Evolutionary conservation across 306 rosid species (phyloP).

Genomic region (Acmispon strigosus): DNA sequence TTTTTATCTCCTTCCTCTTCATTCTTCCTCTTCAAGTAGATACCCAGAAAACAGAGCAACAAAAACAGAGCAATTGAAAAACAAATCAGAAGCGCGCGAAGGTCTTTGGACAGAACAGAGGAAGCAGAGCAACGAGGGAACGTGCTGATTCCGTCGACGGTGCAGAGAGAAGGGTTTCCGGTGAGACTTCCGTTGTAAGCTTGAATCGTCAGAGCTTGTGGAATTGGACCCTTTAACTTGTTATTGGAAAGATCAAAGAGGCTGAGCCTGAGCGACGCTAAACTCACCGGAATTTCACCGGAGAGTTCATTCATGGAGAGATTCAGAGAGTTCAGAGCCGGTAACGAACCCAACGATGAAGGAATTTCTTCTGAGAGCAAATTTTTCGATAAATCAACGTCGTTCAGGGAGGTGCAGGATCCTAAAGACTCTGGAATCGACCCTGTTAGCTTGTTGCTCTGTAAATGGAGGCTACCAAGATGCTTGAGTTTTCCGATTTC

Average conservation of each 20-base stretch:
- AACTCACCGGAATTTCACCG: constrained; percentile 58
- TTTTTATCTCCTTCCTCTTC: constrained; percentile 6
- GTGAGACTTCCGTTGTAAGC: constrained; percentile 84
- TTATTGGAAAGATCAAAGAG: constrained; percentile 67
- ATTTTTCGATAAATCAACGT: constrained; percentile 51
- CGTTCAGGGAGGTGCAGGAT: constrained; percentile 39
- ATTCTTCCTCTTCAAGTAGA: constrained; percentile 24
- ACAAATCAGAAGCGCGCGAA: constrained; percentile 49
- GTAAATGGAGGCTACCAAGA: constrained; percentile 47
- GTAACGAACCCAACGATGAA: constrained; percentile 55
- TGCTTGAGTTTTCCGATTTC: constrained; percentile 47
- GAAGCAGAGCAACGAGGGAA: constrained; percentile 43
- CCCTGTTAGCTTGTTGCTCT: constrained; percentile 49
- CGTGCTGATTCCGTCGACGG: constrained; percentile 18
- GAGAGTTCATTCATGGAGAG: constrained; percentile 55
- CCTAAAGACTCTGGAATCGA: constrained; percentile 60
- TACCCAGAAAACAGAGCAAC: constrained; percentile 22
- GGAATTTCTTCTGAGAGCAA: constrained; percentile 54
- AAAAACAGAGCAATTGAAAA: constrained; percentile 28
- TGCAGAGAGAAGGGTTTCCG: constrained; percentile 68
- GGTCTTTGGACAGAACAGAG: constrained; percentile 34
- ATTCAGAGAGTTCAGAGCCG: constrained; percentile 49
- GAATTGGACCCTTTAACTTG: constrained; percentile 50
- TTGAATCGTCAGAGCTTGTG: constrained; percentile 41
- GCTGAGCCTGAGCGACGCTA: constrained; percentile 52